Evolutionary conservation across 169 alveolate genomes (phyloP).

Genomic region (Plasmodium vinckei): DNA sequence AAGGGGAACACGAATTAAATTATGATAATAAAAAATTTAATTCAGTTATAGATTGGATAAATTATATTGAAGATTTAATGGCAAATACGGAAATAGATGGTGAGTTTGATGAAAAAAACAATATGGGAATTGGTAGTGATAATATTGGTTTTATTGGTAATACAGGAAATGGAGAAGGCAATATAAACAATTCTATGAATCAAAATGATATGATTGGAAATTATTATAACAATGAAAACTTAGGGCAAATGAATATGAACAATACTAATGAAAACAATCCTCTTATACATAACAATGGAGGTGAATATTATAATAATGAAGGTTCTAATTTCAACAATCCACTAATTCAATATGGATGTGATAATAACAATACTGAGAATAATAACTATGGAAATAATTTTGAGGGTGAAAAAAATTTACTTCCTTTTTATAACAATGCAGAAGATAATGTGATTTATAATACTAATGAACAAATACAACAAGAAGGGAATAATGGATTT

Average conservation of each 20-base stretch:
- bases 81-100: conserved; percentile 3
- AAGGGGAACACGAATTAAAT: conserved; percentile 71
- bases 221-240: no score
- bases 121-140: not conserved
- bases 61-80: conserved; percentile 65
- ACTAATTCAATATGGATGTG: no score
- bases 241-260: no score
- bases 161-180: not conserved
- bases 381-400: not conserved
- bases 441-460: conserved; percentile 54
- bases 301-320: no score
- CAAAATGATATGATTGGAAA: conserved; percentile 17
- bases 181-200: not conserved
- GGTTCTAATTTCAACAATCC: no score
- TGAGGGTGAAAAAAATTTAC: conserved; percentile 11
- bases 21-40: conserved; percentile 67
- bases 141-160: conserved; percentile 6
- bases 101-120: not conserved
- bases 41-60: conserved; percentile 75
- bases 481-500: conserved; percentile 1
- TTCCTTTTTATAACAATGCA: conserved; percentile 59
- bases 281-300: no score
- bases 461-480: conserved; percentile 3
- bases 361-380: not conserved
- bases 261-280: no score